Evolutionary conservation across 2,329 filamentous ascomycete species (phyloP), one percentile per base, ranked within the genome.

Genomic region (Fusarium citri): DNA sequence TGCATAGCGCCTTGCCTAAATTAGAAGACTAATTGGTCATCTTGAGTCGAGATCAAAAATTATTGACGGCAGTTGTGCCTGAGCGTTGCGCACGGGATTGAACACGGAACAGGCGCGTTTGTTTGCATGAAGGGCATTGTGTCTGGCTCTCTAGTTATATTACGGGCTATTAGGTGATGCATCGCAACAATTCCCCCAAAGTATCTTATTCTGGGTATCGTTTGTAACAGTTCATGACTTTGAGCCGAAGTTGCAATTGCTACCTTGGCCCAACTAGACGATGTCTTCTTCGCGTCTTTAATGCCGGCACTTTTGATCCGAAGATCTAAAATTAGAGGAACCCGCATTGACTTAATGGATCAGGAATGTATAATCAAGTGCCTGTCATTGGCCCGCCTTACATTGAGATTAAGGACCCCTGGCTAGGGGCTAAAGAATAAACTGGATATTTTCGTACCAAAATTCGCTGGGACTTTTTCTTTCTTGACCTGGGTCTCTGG

Each of bases 311-410:
- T 56, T n/a, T 31, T 23, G 11, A 47, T 22, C 48, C 41, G 58
- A 25, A 16, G 8, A 25, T 47, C 60, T 64, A 64, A 64, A 64
- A 63, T 63, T 63, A 55, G 60, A n/a, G 1, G 6, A 26, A 12
- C 28, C 12, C 22, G 48, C 48, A 51, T 51, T 26, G 22, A 40
- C 18, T 37, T 3, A 5, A 43, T 37, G 18, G 41, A 25, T 6
- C 48, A 51, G 9, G 6, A 18, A 20, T 51, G 34, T 11, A 10
- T 25, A 18, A 30, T 47, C 45, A 54, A 50, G 16, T 31, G 15
- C 9, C 7, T 23, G 2, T 5, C 8, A 57, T 64, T 64, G 61
- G 61, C 0, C 2, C 0, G 25, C 4, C 15, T 16, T 16, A n/a
- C 3, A 8, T 23, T 25, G n/a, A 10, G 8, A 49, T 40, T 20